Conservation (phyloP, 768 basidiomycete genomes). For the Rhizopogon salebrosus region DNA sequence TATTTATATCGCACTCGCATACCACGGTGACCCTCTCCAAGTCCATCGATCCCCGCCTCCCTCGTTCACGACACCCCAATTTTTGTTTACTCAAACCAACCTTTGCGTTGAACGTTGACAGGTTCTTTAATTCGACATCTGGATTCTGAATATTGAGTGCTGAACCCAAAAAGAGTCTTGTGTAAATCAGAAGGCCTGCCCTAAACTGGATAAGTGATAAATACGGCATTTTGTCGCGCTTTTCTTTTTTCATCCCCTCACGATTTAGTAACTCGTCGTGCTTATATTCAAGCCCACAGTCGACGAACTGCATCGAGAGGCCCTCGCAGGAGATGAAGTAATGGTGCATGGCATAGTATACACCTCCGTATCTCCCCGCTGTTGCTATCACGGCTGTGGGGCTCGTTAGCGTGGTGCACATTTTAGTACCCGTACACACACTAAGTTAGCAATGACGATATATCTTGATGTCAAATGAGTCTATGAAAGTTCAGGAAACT, state of each 20-base stretch:
- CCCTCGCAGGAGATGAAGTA: slow-evolving; percentile 88
- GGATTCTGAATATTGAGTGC: too few species aligned
- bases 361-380: slow-evolving; percentile 85
- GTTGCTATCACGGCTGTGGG: slow-evolving; percentile 51
- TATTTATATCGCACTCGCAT: neutral
- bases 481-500: neutral
- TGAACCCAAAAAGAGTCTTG: too few species aligned
- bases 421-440: slow-evolving; percentile 19
- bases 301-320: slow-evolving; percentile 45
- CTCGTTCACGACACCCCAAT: neutral
- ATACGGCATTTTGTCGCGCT: neutral
- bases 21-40: neutral
- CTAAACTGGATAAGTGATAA: slow-evolving; percentile 23
- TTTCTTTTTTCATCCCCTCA: slow-evolving; percentile 33
- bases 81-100: too few species aligned
- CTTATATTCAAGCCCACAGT: slow-evolving; percentile 26
- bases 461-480: neutral
- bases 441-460: too few species aligned
- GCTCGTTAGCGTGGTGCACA: slow-evolving; percentile 88
- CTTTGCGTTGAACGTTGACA: too few species aligned
- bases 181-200: slow-evolving; percentile 31
- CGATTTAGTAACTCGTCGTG: slow-evolving; percentile 41
- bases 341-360: slow-evolving; percentile 84
- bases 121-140: too few species aligned
- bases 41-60: neutral